phyloP scores from a whole-genome alignment of 306 rosid species.

The Mimosa bimucronata region DNA sequence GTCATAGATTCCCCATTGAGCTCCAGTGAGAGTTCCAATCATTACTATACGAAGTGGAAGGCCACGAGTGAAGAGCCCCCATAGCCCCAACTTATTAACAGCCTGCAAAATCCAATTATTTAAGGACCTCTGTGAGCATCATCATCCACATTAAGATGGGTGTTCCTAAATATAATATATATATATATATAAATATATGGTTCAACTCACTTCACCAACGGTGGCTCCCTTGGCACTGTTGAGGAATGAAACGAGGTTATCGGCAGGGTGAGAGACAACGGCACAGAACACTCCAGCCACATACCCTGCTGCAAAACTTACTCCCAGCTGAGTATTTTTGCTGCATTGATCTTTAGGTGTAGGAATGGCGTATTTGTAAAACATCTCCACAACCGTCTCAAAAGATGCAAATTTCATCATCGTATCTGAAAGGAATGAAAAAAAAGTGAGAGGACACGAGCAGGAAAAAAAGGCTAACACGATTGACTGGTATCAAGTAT shows the following conservation, averaged over 20 bases:
- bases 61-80: slow-evolving; percentile 80
- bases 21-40: slow-evolving; percentile 80
- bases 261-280: slow-evolving; percentile 81
- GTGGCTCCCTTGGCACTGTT: slow-evolving; percentile 84
- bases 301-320: slow-evolving; percentile 77
- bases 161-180: neutral
- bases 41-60: slow-evolving; percentile 79
- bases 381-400: slow-evolving; percentile 67
- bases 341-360: slow-evolving; percentile 69
- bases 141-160: neutral
- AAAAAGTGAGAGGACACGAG: neutral
- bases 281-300: slow-evolving; percentile 74
- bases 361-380: slow-evolving; percentile 68
- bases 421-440: slow-evolving; percentile 49
- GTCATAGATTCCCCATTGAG: slow-evolving; percentile 77
- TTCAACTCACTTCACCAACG: slow-evolving; percentile 65
- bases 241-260: slow-evolving; percentile 81
- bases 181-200: neutral
- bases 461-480: neutral
- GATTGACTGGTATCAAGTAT: neutral
- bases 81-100: slow-evolving; percentile 59
- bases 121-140: slow-evolving; percentile 24
- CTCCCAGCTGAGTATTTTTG: slow-evolving; percentile 66
- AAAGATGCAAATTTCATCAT: slow-evolving; percentile 88
- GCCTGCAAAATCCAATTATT: slow-evolving; percentile 54